Evolutionary conservation across 345 rosid species (phyloP).

Genomic region (Citrus cavaleriei): DNA sequence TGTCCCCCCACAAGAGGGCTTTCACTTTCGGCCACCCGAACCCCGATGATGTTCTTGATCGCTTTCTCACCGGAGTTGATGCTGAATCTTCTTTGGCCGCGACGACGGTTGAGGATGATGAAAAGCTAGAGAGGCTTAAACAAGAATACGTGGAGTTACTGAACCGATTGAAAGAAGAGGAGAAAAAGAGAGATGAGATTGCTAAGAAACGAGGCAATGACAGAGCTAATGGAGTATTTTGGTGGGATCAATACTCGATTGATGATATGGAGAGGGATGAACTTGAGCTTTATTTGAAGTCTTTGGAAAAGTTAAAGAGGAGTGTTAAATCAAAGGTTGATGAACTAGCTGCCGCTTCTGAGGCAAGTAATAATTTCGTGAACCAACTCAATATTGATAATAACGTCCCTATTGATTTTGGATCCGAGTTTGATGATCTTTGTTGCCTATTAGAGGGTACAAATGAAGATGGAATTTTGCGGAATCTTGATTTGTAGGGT

Average conservation of each 20-base stretch:
- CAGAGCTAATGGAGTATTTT: neutral
- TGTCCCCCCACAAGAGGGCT: conserved; percentile 25
- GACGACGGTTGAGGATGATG: neutral
- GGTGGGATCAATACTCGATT: conserved; percentile 4
- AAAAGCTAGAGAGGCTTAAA: neutral
- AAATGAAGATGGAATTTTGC: neutral
- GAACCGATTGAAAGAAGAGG: neutral
- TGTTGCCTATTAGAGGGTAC: neutral
- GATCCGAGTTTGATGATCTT: neutral
- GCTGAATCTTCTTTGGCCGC: too few relatives aligned
- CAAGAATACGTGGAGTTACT: neutral
- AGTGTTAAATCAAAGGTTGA: neutral
- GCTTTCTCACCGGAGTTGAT: neutral
- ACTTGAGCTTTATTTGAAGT: neutral
- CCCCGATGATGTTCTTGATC: conserved; percentile 19
- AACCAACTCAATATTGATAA: neutral
- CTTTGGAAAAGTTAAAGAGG: neutral
- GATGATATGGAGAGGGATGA: neutral
- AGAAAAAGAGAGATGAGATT: neutral
- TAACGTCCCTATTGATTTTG: neutral
- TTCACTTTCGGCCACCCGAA: conserved; percentile 29
- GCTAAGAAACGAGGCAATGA: neutral
- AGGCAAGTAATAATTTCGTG: neutral
- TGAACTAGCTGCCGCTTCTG: neutral
- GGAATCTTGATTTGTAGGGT: neutral